A percentile compares a stretch with the other conserved stretches of the same genome.
phyloP scores from a whole-genome alignment of 257 asterid genomes.

The Petunia axillaris region DNA sequence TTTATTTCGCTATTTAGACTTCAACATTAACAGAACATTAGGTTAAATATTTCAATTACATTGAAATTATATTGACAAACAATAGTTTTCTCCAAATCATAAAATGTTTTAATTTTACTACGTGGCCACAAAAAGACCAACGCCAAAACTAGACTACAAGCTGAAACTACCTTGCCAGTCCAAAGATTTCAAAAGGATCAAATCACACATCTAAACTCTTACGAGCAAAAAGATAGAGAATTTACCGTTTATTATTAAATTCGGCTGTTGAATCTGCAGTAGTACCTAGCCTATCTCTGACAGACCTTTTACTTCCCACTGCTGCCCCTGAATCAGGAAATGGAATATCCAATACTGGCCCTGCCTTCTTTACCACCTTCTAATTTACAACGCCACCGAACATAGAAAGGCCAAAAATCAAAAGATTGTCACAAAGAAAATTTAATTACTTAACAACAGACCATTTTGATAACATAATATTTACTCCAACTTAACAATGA shows the following conservation, averaged over 20 bases:
- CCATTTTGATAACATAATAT: background rate
- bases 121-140: background rate
- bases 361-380: slow-evolving; percentile 80
- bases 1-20: background rate
- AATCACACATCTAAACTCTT: slow-evolving; percentile 8
- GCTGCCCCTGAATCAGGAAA: slow-evolving; percentile 39
- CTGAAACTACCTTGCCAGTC: background rate
- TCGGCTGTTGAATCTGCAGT: slow-evolving; percentile 51
- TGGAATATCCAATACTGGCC: slow-evolving; percentile 41
- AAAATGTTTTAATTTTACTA: background rate
- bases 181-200: background rate
- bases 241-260: slow-evolving; percentile 65
- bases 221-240: slow-evolving; percentile 9
- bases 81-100: background rate
- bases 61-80: background rate
- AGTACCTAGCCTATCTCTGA: slow-evolving; percentile 82
- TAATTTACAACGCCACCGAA: background rate
- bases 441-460: slow-evolving; percentile 8
- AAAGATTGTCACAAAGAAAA: background rate
- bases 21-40: background rate
- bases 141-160: background rate
- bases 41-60: background rate
- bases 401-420: background rate
- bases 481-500: background rate
- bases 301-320: slow-evolving; percentile 74